Evolutionary conservation across 192 early-diverging fungal species (phyloP).

Genomic region (Coemansia sp.): DNA sequence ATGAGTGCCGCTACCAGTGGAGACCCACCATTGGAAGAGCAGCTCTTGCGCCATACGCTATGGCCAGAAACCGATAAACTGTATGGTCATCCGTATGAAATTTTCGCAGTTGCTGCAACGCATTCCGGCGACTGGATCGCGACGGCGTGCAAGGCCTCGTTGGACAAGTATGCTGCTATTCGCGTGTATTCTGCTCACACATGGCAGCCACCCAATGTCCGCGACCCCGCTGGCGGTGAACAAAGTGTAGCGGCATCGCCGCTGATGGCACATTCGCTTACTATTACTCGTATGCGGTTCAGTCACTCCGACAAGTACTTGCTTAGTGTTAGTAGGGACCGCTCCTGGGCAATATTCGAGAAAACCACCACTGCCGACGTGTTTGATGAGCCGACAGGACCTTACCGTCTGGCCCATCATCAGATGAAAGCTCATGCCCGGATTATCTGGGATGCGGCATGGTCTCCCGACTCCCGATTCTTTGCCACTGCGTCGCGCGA

Average conservation of each 20-base stretch:
- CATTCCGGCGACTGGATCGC: conserved; percentile 76
- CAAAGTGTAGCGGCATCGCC: conserved; percentile 20
- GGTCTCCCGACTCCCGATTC: conserved; percentile 74
- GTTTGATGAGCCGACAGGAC: conserved; percentile 23
- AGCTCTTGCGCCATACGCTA: conserved; percentile 84
- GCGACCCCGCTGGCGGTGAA: background rate
- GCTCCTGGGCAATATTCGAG: conserved; percentile 84
- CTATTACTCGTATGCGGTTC: conserved; percentile 83
- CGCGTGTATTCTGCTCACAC: conserved; percentile 39
- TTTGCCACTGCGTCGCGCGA: conserved; percentile 96
- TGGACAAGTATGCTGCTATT: conserved; percentile 35
- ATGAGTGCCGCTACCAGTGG: conserved; percentile 35
- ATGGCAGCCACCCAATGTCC: conserved; percentile 31
- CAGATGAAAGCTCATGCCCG: conserved; percentile 85
- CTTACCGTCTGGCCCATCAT: conserved; percentile 61
- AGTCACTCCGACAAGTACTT: conserved; percentile 70
- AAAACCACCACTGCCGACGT: conserved; percentile 48
- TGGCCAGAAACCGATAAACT: conserved; percentile 98
- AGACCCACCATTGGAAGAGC: conserved; percentile 87
- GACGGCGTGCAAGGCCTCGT: conserved; percentile 55
- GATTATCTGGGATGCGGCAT: conserved; percentile 92
- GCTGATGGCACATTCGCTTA: conserved; percentile 82
- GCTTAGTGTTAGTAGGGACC: conserved; percentile 84
- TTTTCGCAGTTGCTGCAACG: conserved; percentile 77
- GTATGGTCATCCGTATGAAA: conserved; percentile 96